phyloP scores from a whole-genome alignment of 164 flowering plant genomes.

The Magnolia changhungtana region DNA sequence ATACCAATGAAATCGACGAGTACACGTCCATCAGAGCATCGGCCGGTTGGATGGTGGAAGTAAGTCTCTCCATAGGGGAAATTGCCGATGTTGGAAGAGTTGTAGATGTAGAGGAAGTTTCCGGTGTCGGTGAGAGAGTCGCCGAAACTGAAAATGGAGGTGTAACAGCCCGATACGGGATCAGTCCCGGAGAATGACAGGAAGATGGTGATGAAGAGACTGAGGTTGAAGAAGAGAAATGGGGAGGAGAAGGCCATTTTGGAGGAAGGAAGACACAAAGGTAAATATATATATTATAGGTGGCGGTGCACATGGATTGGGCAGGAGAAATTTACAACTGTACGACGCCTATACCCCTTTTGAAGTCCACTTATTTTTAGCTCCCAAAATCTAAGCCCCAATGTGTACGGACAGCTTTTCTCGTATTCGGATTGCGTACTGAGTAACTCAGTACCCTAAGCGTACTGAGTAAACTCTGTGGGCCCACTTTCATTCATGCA shows the following conservation, averaged over 20 bases:
- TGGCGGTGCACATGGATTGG: too few species aligned
- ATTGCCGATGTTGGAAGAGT: conserved; percentile 28
- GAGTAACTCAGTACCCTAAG: too few species aligned
- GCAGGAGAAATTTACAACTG: too few species aligned
- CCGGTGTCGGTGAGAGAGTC: conserved; percentile 63
- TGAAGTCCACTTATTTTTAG: too few species aligned
- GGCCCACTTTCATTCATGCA: too few species aligned
- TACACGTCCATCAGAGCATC: conserved; percentile 57
- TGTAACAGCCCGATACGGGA: conserved; percentile 12
- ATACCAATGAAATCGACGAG: conserved; percentile 56
- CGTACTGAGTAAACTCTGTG: too few species aligned
- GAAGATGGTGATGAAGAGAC: not conserved
- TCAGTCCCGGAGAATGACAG: not conserved
- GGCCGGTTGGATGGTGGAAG: conserved; percentile 46
- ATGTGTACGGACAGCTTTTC: too few species aligned
- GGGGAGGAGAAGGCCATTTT: not conserved
- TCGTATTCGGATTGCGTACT: too few species aligned
- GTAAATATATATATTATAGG: too few species aligned
- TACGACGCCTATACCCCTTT: too few species aligned
- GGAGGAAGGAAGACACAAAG: too few species aligned
- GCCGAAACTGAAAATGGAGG: conserved; percentile 49
- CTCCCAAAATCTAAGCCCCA: too few species aligned
- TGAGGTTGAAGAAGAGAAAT: not conserved
- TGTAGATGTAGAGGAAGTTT: conserved; percentile 33
- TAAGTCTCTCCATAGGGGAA: conserved; percentile 53